These are phyloP conservation scores for Clitopilus passeckerianus DNA, from an alignment of 768 basidiomycete species.

Conservation along the genomic window DNA sequence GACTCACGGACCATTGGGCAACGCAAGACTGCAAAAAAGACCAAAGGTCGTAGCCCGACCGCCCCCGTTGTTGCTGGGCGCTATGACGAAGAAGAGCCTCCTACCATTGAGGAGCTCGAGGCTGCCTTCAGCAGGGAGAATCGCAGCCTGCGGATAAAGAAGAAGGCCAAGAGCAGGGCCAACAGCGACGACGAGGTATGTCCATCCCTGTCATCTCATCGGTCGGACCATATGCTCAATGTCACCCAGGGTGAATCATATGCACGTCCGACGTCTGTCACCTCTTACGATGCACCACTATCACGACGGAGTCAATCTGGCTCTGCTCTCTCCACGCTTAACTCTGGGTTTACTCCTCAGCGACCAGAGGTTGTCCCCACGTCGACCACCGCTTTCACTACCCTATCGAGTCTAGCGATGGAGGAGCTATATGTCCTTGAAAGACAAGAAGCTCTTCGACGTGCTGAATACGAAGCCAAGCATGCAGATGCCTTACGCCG, in stretches of 20 bases:
- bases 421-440: conserved; percentile 90
- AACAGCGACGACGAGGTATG: conserved; percentile 84
- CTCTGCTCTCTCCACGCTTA: conserved; percentile 15
- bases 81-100: conserved; percentile 5
- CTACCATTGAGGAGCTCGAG: conserved; percentile 3
- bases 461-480: conserved; percentile 82
- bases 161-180: conserved; percentile 74
- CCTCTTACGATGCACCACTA: conserved; percentile 38
- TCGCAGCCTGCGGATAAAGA: conserved; percentile 43
- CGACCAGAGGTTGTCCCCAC: conserved; percentile 19
- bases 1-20: conserved; percentile 23
- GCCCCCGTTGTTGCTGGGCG: not conserved
- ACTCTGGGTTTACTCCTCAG: conserved; percentile 15
- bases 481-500: conserved; percentile 64
- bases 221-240: not conserved
- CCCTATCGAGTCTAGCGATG: conserved; percentile 73
- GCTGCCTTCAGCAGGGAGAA: conserved; percentile 5
- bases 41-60: not conserved
- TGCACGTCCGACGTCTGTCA: conserved; percentile 48
- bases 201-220: conserved; percentile 11
- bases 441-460: conserved; percentile 73
- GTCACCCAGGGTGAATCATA: conserved; percentile 45
- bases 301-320: conserved; percentile 25
- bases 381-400: conserved; percentile 49
- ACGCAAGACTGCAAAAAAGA: not conserved